Conservation (phyloP, 2,329 filamentous ascomycete genomes). For the Acrocalymma vagum region DNA sequence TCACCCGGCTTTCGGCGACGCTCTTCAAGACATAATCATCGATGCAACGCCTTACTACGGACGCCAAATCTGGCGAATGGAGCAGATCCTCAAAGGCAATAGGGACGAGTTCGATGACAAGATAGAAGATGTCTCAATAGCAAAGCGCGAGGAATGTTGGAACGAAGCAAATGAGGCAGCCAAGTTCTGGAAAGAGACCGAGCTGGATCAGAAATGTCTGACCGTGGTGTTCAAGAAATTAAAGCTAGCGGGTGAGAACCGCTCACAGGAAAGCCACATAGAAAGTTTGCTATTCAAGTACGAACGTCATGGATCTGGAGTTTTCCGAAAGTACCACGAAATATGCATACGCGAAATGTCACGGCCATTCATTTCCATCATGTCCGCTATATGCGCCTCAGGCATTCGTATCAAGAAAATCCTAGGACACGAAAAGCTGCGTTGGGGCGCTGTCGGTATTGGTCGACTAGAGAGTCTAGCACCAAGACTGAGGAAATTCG, state of each 20-base stretch:
- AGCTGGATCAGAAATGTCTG: slow-evolving; percentile 30
- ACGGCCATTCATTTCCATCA: slow-evolving; percentile 33
- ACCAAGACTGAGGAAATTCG: slow-evolving; percentile 18
- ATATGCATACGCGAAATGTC: slow-evolving; percentile 36
- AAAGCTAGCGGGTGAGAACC: too few relatives aligned
- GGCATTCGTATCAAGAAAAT: slow-evolving; percentile 19
- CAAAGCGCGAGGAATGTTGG: slow-evolving; percentile 6
- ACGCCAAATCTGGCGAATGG: slow-evolving; percentile 30
- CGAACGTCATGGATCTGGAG: slow-evolving; percentile 19
- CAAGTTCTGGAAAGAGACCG: slow-evolving; percentile 35
- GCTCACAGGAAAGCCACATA: too few relatives aligned
- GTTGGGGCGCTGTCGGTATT: slow-evolving; percentile 27
- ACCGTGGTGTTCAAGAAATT: slow-evolving; percentile 22
- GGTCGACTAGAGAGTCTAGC: slow-evolving; percentile 28
- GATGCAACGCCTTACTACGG: slow-evolving; percentile 36
- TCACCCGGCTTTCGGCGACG: slow-evolving; percentile 21
- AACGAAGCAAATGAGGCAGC: slow-evolving; percentile 16
- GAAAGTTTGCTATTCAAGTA: slow-evolving; percentile 17
- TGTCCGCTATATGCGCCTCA: slow-evolving; percentile 26
- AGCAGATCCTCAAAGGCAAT: slow-evolving; percentile 9
- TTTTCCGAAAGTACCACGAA: slow-evolving; percentile 27
- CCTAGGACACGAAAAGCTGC: background rate
- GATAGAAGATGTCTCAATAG: slow-evolving; percentile 1
- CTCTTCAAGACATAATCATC: slow-evolving; percentile 28
- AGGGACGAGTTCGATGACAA: slow-evolving; percentile 4